Percentiles rank a stretch among this genome's conserved stretches.
phyloP scores from a whole-genome alignment of 192 early-diverging fungal species.

The Globomyces pollinis-pini region DNA sequence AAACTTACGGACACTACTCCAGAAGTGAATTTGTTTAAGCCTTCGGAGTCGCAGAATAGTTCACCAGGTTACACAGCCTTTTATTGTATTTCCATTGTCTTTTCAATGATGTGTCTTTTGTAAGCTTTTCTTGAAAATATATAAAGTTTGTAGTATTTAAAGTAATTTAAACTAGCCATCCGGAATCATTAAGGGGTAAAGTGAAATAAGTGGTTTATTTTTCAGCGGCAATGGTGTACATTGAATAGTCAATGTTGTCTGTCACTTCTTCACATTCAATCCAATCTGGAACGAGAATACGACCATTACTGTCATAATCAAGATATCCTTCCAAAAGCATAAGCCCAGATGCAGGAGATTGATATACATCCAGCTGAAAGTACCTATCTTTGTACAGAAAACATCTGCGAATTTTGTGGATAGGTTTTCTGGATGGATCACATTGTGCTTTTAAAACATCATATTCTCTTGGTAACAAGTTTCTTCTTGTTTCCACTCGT shows the following conservation, averaged over 20 bases:
- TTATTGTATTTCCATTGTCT: not conserved
- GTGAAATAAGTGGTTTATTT: too few relatives aligned
- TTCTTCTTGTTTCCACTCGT: slow-evolving; percentile 30
- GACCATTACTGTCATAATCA: slow-evolving; percentile 16
- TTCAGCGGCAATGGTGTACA: slow-evolving; percentile 21
- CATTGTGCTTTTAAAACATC: slow-evolving; percentile 13
- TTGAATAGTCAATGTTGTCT: slow-evolving; percentile 23
- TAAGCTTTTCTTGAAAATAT: too few relatives aligned
- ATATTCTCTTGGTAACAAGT: slow-evolving; percentile 26
- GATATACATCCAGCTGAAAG: slow-evolving; percentile 34
- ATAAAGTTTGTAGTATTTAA: too few relatives aligned
- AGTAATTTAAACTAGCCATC: not conserved
- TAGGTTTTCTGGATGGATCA: slow-evolving; percentile 23
- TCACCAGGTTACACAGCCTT: not conserved
- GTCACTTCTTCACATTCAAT: slow-evolving; percentile 28
- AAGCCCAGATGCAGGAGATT: slow-evolving; percentile 17
- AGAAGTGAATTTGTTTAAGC: not conserved
- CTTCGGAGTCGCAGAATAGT: too few relatives aligned
- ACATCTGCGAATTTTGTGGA: slow-evolving; percentile 26
- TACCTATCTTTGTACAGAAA: slow-evolving; percentile 31
- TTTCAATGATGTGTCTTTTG: not conserved
- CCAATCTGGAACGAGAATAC: slow-evolving; percentile 16
- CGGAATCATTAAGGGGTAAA: too few relatives aligned
- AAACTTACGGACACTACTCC: not conserved
- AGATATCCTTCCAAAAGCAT: slow-evolving; percentile 29